Evolutionary conservation across 2,329 filamentous ascomycete species (phyloP).

Genomic region (Calonectria ilicicola): DNA sequence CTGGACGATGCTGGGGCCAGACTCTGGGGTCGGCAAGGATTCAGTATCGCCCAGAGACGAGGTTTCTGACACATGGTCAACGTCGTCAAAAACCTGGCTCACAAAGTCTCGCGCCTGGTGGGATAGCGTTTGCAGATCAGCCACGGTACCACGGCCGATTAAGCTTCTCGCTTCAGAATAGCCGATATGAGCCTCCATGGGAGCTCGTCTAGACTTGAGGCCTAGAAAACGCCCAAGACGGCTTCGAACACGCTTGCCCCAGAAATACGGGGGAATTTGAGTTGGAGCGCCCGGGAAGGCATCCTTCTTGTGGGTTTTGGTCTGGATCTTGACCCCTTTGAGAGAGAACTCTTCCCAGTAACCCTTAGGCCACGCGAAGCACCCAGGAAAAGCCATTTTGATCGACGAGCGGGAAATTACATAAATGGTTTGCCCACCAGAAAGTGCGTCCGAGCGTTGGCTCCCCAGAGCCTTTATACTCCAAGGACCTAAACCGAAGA

Average conservation of each 20-base stretch:
- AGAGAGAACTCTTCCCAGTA: constrained; percentile 41
- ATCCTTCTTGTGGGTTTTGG: constrained; percentile 19
- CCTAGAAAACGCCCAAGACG: constrained; percentile 29
- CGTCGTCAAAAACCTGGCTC: constrained; percentile 33
- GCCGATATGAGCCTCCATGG: constrained; percentile 23
- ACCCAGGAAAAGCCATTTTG: constrained; percentile 35
- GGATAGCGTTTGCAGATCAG: constrained; percentile 30
- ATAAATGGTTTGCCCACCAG: constrained; percentile 14
- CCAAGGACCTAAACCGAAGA: neutral
- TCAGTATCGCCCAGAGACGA: constrained; percentile 3
- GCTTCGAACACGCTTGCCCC: constrained; percentile 35
- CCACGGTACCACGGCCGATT: constrained; percentile 30
- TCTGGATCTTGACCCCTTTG: constrained; percentile 37
- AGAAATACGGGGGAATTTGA: constrained; percentile 32
- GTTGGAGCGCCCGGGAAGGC: constrained; percentile 16
- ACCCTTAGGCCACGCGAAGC: constrained; percentile 34
- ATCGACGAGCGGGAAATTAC: constrained; percentile 34
- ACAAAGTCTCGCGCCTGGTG: constrained; percentile 32
- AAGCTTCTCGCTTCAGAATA: constrained; percentile 37
- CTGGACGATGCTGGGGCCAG: constrained; percentile 26
- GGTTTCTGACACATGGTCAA: constrained; percentile 25
- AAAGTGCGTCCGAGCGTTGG: constrained; percentile 32
- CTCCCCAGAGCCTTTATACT: constrained; percentile 25
- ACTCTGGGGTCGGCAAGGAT: constrained; percentile 22
- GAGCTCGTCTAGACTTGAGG: constrained; percentile 1